Conservation (phyloP, 2,329 filamentous ascomycete species). For the Microcyclospora tardicrescens region DNA sequence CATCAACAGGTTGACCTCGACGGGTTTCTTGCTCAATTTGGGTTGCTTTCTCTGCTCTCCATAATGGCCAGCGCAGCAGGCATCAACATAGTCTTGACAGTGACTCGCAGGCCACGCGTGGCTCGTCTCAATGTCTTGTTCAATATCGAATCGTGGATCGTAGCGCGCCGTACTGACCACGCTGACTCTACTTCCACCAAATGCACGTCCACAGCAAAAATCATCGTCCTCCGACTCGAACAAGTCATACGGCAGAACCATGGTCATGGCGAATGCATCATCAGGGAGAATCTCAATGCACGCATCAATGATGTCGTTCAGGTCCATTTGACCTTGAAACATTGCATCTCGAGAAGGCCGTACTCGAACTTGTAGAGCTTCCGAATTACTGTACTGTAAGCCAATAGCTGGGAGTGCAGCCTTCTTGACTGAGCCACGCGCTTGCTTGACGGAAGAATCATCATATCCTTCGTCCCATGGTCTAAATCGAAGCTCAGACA, state of each 20-base stretch:
- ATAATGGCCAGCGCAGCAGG: conserved; percentile 12
- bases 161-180: conserved; percentile 52
- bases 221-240: conserved; percentile 54
- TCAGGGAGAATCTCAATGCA: conserved; percentile 40
- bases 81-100: conserved; percentile 40
- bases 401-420: conserved; percentile 28
- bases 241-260: conserved; percentile 49
- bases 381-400: conserved; percentile 25
- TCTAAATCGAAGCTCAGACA: conserved; percentile 31
- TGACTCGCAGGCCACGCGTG: conserved; percentile 56
- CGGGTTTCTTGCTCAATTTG: conserved; percentile 9
- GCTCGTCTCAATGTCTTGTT: conserved; percentile 31
- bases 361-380: conserved; percentile 38
- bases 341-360: conserved; percentile 36
- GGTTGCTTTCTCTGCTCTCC: conserved; percentile 9
- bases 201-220: conserved; percentile 55
- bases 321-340: conserved; percentile 42
- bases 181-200: conserved; percentile 48
- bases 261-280: conserved; percentile 46
- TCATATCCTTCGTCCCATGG: conserved; percentile 29
- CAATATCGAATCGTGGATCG: conserved; percentile 35
- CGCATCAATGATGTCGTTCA: conserved; percentile 48
- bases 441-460: too few relatives aligned
- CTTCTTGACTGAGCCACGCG: neutral
- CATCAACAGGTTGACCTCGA: neutral